Conservation (phyloP, 306 rosid species). For the Vicia villosa region DNA sequence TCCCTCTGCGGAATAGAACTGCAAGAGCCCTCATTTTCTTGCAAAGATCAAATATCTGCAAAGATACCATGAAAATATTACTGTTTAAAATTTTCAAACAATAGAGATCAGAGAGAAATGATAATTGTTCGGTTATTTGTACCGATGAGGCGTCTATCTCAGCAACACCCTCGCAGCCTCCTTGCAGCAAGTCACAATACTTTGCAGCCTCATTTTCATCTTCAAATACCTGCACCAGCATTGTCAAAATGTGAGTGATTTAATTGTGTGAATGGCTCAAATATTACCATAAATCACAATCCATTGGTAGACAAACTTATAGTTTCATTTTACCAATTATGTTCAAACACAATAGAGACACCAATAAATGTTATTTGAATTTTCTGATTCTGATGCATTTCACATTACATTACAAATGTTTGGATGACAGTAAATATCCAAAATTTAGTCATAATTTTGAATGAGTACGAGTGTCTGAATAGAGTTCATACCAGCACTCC, state of each 20-base stretch:
- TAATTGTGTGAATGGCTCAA: no score
- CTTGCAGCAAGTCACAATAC: slow-evolving; percentile 89
- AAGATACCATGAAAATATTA: slow-evolving; percentile 23
- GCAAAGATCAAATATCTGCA: slow-evolving; percentile 89
- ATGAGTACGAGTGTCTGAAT: not conserved
- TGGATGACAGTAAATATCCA: not conserved
- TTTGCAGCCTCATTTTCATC: slow-evolving; percentile 89
- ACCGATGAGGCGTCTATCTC: slow-evolving; percentile 98
- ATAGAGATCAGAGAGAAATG: slow-evolving; percentile 8
- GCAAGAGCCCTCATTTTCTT: slow-evolving; percentile 91
- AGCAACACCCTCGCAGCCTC: slow-evolving; percentile 98
- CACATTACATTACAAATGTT: slow-evolving; percentile 23
- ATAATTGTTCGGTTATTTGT: slow-evolving; percentile 34
- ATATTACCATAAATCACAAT: no score
- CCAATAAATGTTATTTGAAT: not conserved
- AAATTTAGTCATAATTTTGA: not conserved
- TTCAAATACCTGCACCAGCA: slow-evolving; percentile 73
- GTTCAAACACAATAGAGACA: not conserved
- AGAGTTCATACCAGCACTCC: slow-evolving; percentile 80
- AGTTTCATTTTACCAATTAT: no score
- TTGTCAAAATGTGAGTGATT: slow-evolving; percentile 12
- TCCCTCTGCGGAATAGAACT: slow-evolving; percentile 90
- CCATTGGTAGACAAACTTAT: no score
- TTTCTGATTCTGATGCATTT: not conserved
- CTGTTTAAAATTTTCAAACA: slow-evolving; percentile 8